phyloP scores from a whole-genome alignment of 495 filamentous ascomycete species.

The Penicillium canariense region DNA sequence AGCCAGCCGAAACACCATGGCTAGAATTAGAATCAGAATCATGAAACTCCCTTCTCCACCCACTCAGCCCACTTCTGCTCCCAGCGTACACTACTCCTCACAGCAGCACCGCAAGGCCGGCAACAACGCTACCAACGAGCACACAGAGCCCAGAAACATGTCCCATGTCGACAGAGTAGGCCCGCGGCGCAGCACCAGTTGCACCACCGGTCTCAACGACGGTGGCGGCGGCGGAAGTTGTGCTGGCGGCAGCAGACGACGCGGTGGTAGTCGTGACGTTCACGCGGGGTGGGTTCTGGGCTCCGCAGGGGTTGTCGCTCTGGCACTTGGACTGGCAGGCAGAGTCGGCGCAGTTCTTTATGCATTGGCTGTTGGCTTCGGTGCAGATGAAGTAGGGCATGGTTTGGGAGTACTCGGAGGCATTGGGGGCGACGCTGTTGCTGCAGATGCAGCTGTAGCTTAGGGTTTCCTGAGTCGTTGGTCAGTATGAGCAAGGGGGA shows the following conservation, averaged over 20 bases:
- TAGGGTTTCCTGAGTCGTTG: constrained; percentile 55
- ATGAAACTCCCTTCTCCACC: not conserved
- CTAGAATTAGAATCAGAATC: not conserved
- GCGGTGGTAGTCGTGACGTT: constrained; percentile 56
- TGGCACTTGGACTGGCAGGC: constrained; percentile 64
- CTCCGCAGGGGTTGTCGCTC: constrained; percentile 75
- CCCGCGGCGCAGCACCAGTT: constrained; percentile 21
- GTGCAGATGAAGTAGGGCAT: constrained; percentile 83
- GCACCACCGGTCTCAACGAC: constrained; percentile 14
- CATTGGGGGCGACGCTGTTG: constrained; percentile 69
- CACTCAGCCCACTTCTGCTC: not conserved
- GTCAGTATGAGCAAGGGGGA: not conserved
- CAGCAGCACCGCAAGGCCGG: constrained; percentile 61
- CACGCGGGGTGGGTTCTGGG: constrained; percentile 60
- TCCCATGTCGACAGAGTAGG: constrained; percentile 50
- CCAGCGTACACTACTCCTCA: constrained; percentile 30
- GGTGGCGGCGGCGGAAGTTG: constrained; percentile 35
- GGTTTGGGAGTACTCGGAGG: constrained; percentile 79
- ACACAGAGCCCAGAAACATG: constrained; percentile 57
- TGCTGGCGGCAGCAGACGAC: constrained; percentile 27
- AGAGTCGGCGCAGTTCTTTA: constrained; percentile 57
- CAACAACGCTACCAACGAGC: constrained; percentile 57
- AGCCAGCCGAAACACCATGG: constrained; percentile 2
- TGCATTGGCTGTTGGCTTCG: constrained; percentile 69
- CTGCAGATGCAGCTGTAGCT: constrained; percentile 72